These are phyloP conservation scores for Penicillium hesseltinei DNA, from an alignment of 2,329 filamentous ascomycete genomes.

Conservation along the genomic window DNA sequence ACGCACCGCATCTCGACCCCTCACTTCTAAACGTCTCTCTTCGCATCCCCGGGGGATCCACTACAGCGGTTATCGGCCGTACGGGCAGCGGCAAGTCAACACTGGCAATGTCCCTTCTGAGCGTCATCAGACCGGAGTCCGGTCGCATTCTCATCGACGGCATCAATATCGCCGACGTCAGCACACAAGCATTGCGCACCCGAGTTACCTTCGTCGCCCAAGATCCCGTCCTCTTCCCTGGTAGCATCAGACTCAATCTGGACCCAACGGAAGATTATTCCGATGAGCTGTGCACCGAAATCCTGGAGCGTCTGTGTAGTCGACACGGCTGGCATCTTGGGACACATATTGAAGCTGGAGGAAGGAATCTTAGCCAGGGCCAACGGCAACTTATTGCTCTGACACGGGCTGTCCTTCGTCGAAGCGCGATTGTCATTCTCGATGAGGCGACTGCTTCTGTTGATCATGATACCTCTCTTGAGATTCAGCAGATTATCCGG, in stretches of 20 bases:
- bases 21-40: slow-evolving; percentile 69
- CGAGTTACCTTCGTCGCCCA: slow-evolving; percentile 67
- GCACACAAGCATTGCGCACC: slow-evolving; percentile 58
- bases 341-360: slow-evolving; percentile 59
- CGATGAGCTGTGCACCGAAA: slow-evolving; percentile 53
- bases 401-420: slow-evolving; percentile 59
- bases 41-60: slow-evolving; percentile 71
- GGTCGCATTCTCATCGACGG: slow-evolving; percentile 61
- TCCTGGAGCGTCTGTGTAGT: slow-evolving; percentile 55
- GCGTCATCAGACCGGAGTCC: slow-evolving; percentile 52
- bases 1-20: slow-evolving; percentile 73
- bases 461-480: slow-evolving; percentile 59
- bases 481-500: slow-evolving; percentile 39
- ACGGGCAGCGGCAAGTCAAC: slow-evolving; percentile 83
- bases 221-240: slow-evolving; percentile 65
- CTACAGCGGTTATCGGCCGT: slow-evolving; percentile 75
- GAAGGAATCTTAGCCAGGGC: slow-evolving; percentile 62
- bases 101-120: slow-evolving; percentile 61
- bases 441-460: slow-evolving; percentile 67
- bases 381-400: slow-evolving; percentile 65
- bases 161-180: slow-evolving; percentile 59
- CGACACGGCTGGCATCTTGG: slow-evolving; percentile 57
- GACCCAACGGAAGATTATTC: slow-evolving; percentile 60
- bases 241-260: slow-evolving; percentile 60
- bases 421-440: slow-evolving; percentile 62